Percentiles rank a stretch among this genome's conserved stretches.
Evolutionary conservation across 116 monocot species (phyloP).

Genomic region (Cymodocea nodosa): DNA sequence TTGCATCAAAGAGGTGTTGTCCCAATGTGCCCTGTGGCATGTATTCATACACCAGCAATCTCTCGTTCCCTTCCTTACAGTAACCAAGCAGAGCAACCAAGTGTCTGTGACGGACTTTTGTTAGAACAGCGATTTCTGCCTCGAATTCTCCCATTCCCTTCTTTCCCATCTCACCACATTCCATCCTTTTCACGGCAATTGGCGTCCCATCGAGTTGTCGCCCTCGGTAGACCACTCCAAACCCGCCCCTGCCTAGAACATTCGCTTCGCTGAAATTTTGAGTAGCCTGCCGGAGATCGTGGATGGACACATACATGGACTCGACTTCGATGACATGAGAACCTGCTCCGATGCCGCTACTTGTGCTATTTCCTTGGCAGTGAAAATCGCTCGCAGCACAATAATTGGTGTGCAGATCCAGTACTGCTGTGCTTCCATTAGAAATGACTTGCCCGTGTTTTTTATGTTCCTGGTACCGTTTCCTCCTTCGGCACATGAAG

Average conservation of each 20-base stretch:
- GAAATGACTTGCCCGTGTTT: conserved; percentile 2
- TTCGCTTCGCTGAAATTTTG: conserved; percentile 48
- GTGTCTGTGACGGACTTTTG: conserved; percentile 42
- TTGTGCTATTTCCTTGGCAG: conserved; percentile 12
- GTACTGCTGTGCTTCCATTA: background rate
- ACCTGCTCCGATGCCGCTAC: background rate
- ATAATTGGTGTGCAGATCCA: background rate
- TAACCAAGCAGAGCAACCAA: conserved; percentile 47
- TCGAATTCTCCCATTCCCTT: conserved; percentile 31
- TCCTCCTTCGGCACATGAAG: conserved; percentile 4
- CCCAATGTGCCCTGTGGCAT: conserved; percentile 49
- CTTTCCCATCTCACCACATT: conserved; percentile 21
- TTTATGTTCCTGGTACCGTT: conserved; percentile 3
- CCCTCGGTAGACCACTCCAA: conserved; percentile 66
- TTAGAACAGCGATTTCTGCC: conserved; percentile 40
- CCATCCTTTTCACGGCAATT: conserved; percentile 53
- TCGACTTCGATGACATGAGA: conserved; percentile 27
- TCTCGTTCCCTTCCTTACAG: conserved; percentile 42
- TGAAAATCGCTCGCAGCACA: conserved; percentile 4
- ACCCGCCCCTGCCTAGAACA: conserved; percentile 61
- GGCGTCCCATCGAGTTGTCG: conserved; percentile 35
- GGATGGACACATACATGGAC: conserved; percentile 38
- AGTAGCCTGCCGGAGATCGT: conserved; percentile 43
- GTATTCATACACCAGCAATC: conserved; percentile 26
- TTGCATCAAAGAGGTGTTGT: conserved; percentile 33